Evolutionary conservation across 306 rosid species (phyloP).

Genomic region (Luffa aegyptiaca): DNA sequence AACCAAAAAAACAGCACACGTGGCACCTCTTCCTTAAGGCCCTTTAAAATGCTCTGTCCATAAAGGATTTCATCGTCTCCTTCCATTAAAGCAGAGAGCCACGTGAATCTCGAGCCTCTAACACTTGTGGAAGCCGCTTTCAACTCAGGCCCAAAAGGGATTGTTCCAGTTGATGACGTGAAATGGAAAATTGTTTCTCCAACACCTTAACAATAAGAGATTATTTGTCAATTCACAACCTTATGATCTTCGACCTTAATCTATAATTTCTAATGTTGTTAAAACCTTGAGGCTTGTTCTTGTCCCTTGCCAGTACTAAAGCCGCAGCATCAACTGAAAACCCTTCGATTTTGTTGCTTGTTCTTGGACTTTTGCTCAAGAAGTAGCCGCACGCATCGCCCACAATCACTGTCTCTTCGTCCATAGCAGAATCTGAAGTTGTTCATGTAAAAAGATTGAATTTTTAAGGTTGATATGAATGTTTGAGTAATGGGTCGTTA

Average conservation of each 20-base stretch:
- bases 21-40: slow-evolving; percentile 2
- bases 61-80: background rate
- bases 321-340: slow-evolving; percentile 44
- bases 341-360: slow-evolving; percentile 8
- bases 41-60: background rate
- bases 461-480: background rate
- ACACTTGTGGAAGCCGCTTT: background rate
- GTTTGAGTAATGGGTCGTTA: background rate
- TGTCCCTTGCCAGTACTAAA: slow-evolving; percentile 62
- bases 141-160: slow-evolving; percentile 13
- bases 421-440: slow-evolving; percentile 63
- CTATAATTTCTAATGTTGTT: too few relatives aligned
- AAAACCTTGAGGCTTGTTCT: slow-evolving; percentile 32
- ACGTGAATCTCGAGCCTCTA: background rate
- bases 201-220: background rate
- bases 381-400: slow-evolving; percentile 62
- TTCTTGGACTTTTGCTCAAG: slow-evolving; percentile 25
- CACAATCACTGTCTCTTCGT: slow-evolving; percentile 55
- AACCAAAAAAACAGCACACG: background rate
- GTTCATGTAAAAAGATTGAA: background rate
- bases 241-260: too few relatives aligned
- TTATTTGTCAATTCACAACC: background rate
- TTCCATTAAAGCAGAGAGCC: slow-evolving; percentile 6
- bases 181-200: slow-evolving; percentile 17
- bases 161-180: slow-evolving; percentile 8